Evolutionary conservation across 2,329 filamentous ascomycete genomes (phyloP).

Genomic region (Trichoderma harzianum): DNA sequence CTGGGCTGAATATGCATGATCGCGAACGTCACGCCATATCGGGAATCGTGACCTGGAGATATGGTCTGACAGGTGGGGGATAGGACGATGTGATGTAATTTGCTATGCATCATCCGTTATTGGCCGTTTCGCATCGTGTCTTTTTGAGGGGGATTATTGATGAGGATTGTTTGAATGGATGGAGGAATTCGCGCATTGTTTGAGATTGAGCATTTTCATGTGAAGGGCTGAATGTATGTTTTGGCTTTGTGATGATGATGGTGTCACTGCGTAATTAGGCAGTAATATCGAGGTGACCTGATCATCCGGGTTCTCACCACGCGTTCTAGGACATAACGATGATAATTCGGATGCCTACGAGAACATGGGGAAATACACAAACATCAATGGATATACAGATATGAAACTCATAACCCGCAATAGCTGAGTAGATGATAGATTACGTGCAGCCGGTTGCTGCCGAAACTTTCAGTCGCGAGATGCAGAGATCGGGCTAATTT

Average conservation of each 20-base stretch:
- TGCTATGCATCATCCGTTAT: slow-evolving; percentile 1
- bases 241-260: background rate
- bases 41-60: background rate
- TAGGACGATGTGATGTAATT: slow-evolving; percentile 10
- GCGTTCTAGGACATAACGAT: background rate
- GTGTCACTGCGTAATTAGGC: background rate
- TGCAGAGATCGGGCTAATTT: background rate
- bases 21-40: slow-evolving; percentile 7
- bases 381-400: background rate
- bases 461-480: background rate
- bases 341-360: background rate
- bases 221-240: background rate
- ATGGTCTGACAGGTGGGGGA: slow-evolving; percentile 13
- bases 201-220: background rate
- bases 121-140: background rate
- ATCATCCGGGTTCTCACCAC: background rate
- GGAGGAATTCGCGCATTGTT: background rate
- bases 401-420: background rate
- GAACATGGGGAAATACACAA: background rate
- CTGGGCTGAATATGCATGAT: slow-evolving; percentile 13
- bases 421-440: background rate
- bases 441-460: background rate
- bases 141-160: background rate
- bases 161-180: background rate
- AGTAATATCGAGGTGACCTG: background rate